Percentiles rank a stretch among this genome's conserved stretches.
Conservation (phyloP, 345 rosid genomes). For the Gossypium sturtianum region DNA sequence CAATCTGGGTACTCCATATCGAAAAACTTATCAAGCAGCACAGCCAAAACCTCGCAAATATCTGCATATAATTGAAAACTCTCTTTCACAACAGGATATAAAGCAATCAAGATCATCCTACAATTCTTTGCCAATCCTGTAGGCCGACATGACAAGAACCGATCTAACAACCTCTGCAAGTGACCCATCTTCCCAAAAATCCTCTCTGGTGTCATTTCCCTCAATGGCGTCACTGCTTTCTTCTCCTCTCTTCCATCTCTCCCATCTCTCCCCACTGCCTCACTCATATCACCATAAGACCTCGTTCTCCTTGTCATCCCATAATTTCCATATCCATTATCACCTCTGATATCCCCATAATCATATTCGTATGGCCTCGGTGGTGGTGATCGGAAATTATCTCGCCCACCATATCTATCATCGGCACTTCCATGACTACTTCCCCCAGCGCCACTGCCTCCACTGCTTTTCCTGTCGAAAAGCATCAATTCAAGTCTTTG, state of each 20-base stretch:
- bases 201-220: constrained; percentile 73
- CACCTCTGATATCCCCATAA: constrained; percentile 38
- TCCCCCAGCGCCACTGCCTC: constrained; percentile 15
- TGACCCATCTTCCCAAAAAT: constrained; percentile 82
- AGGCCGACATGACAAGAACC: constrained; percentile 79
- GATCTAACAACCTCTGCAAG: constrained; percentile 76
- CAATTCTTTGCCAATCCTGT: constrained; percentile 70
- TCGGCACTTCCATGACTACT: constrained; percentile 18
- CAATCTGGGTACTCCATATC: constrained; percentile 78
- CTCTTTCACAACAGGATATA: constrained; percentile 71
- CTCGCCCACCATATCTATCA: constrained; percentile 30
- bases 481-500: constrained; percentile 67
- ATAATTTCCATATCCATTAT: constrained; percentile 24
- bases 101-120: constrained; percentile 66
- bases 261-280: constrained; percentile 33
- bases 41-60: constrained; percentile 69
- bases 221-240: constrained; percentile 49
- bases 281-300: constrained; percentile 69
- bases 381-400: constrained; percentile 69
- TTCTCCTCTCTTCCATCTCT: constrained; percentile 30
- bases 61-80: constrained; percentile 83
- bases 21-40: constrained; percentile 77
- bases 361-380: constrained; percentile 52
- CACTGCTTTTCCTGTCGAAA: constrained; percentile 33
- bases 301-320: constrained; percentile 58